Base-by-base conservation (phyloP, 164 flowering plant genomes). In the grape (Vitis vinifera) region DNA sequence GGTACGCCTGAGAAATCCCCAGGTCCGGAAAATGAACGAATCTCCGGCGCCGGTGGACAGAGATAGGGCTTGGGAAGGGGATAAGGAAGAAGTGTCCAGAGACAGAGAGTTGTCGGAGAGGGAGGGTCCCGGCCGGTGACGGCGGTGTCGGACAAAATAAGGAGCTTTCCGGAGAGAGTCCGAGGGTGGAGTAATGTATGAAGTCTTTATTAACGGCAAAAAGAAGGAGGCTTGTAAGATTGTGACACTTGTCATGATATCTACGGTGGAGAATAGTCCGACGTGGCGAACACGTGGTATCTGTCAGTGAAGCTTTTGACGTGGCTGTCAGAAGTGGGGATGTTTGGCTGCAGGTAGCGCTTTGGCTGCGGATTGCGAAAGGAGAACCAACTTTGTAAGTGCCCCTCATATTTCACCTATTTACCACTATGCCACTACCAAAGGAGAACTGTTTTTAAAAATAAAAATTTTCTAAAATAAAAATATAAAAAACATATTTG, bases 251-350 rank as follows among this genome's bases (percentile, higher is more conserved):
- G 72, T 68, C 62, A 4, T 0, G 0, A 37, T 57, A 15, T 16
- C 12, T 29, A 11, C 47, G 65, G 65, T 59, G 19, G 50, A 49
- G 1, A 52, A n/a, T 1, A 14, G 15, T 68, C 71, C 47, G 19
- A 74, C 60, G 64, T 74, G 77, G 69, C 72, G 16, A 27, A 57
- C 27, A 64, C 55, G 67, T 50, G 27, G 67, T 6, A 31, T 9
- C 17, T 64, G 56, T 50, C 67, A 49, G 37, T 16, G 17, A 10
- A 13, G 51, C 37, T 50, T 50, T 49, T 17, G 55, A 64, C 55
- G 44, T 64, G 67, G 67, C 56, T 10, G 29, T 11, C 53, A 51
- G 31, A 50, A 64, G 67, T 19, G 55, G 67, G 44, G 44, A 6
- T 37, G 7, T 37, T 37, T 37, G 44, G 44, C 44, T 37, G 44